phyloP scores from a whole-genome alignment of 169 alveolate genomes.

The Theileria parva region DNA sequence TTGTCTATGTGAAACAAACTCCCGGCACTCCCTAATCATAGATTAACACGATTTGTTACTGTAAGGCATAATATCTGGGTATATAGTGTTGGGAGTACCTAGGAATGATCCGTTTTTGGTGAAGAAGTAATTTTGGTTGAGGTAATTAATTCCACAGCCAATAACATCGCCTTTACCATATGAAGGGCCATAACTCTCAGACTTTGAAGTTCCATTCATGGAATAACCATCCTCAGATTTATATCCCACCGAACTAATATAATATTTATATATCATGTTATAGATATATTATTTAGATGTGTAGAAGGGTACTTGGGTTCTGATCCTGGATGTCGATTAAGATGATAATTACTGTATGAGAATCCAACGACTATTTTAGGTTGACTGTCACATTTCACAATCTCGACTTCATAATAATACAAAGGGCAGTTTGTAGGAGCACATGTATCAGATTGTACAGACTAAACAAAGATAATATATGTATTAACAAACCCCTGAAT shows the following conservation, averaged over 20 bases:
- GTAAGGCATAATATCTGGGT: too few species aligned
- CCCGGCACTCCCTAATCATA: conserved; percentile 47
- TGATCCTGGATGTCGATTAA: conserved; percentile 77
- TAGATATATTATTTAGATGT: not conserved
- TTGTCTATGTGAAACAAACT: conserved; percentile 45
- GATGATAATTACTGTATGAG: conserved; percentile 63
- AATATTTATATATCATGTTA: not conserved
- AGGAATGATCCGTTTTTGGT: conserved; percentile 76
- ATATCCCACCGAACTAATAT: conserved; percentile 72
- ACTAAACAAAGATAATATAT: conserved; percentile 68
- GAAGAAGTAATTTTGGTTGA: conserved; percentile 72
- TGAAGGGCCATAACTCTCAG: conserved; percentile 71
- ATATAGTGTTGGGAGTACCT: conserved; percentile 40
- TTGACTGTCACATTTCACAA: conserved; percentile 60
- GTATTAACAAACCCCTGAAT: conserved; percentile 69
- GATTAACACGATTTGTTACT: too few species aligned
- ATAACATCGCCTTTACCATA: conserved; percentile 76
- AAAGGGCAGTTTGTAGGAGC: conserved; percentile 76
- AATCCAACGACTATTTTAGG: conserved; percentile 79
- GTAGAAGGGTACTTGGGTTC: conserved; percentile 55
- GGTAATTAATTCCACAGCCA: conserved; percentile 80
- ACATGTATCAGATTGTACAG: conserved; percentile 75
- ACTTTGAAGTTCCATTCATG: conserved; percentile 53
- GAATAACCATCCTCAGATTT: conserved; percentile 76
- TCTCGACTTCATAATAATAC: conserved; percentile 76